Conservation (phyloP, 805 yeast genomes). For the Ogataea sp. region DNA sequence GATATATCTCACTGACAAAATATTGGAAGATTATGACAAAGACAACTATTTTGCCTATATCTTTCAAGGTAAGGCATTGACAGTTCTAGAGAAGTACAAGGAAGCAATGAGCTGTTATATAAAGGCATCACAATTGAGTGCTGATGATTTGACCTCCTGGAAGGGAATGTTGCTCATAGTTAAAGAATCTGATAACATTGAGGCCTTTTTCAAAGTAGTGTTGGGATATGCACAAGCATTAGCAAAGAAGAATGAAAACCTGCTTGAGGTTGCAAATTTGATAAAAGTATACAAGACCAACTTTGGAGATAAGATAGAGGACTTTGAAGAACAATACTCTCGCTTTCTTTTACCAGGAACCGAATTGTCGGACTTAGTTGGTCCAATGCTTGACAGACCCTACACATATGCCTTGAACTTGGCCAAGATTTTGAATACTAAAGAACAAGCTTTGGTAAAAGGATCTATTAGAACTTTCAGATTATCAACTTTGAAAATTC, state of each 20-base stretch:
- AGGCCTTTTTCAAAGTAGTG: constrained; percentile 38
- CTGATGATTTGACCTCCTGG: constrained; percentile 61
- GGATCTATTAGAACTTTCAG: constrained; percentile 36
- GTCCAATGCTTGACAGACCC: constrained; percentile 37
- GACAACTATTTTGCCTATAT: constrained; percentile 58
- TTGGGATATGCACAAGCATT: constrained; percentile 36
- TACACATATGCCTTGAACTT: constrained; percentile 36
- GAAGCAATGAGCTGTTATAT: constrained; percentile 37
- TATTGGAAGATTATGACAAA: constrained; percentile 44
- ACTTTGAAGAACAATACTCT: constrained; percentile 39
- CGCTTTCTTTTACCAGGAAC: constrained; percentile 48
- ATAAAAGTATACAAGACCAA: constrained; percentile 35
- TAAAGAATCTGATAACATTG: constrained; percentile 28
- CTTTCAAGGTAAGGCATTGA: constrained; percentile 64
- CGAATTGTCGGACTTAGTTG: constrained; percentile 43
- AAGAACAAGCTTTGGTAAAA: constrained; percentile 35
- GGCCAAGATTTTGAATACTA: constrained; percentile 29
- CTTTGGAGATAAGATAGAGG: constrained; percentile 13
- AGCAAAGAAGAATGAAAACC: constrained; percentile 32
- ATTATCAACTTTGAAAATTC: constrained; percentile 36
- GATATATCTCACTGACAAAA: constrained; percentile 45
- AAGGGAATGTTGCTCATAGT: constrained; percentile 60
- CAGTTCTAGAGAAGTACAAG: constrained; percentile 29
- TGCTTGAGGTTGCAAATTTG: constrained; percentile 39
- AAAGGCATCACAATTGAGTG: constrained; percentile 42